Evolutionary conservation across 306 rosid genomes (phyloP).

Genomic region (cucumber (Cucumis sativus)): Cucumber_9930_V3 NC_026660.2:29243001-29243500

Average conservation of each 20-base stretch:
- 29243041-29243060: background rate
- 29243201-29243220: constrained; percentile 17
- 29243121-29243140: constrained; percentile 56
- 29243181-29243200: constrained; percentile 20
- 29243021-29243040: background rate
- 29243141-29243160: constrained; percentile 31
- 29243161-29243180: constrained; percentile 20
- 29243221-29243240: constrained; percentile 20
- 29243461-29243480: constrained; percentile 49
- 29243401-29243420: constrained; percentile 69
- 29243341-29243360: constrained; percentile 31
- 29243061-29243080: constrained; percentile 64
- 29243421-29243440: constrained; percentile 66
- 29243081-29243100: constrained; percentile 93
- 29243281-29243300: constrained; percentile 65
- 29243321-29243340: constrained; percentile 91
- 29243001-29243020: background rate
- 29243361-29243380: constrained; percentile 18
- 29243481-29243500: constrained; percentile 64
- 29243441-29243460: constrained; percentile 65
- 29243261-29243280: constrained; percentile 58
- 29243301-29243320: constrained; percentile 82
- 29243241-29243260: constrained; percentile 37
- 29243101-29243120: constrained; percentile 48
- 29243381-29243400: constrained; percentile 52